These are phyloP conservation scores for Calocera viscosa DNA, from an alignment of 768 basidiomycete genomes.

Conservation along the genomic window DNA sequence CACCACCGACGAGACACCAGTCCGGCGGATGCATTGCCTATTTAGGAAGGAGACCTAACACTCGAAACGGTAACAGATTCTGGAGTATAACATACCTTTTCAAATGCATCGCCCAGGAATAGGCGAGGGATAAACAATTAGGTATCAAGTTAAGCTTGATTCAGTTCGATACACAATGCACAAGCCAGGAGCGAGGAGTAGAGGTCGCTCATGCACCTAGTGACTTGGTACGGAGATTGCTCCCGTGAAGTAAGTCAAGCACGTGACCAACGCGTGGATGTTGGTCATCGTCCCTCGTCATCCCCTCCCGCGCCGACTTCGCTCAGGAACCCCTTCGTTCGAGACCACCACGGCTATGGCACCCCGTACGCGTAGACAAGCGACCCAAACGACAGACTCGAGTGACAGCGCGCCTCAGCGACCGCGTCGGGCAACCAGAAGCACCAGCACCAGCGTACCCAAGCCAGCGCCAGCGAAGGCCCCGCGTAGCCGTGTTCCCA, in stretches of 20 bases:
- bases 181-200: neutral
- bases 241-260: constrained; percentile 4
- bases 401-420: neutral
- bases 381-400: neutral
- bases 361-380: neutral
- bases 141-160: too few species aligned
- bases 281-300: neutral
- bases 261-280: neutral
- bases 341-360: neutral
- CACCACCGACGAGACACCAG: too few species aligned
- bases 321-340: neutral
- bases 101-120: too few species aligned
- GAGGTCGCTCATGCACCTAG: too few species aligned
- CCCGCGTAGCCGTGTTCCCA: neutral
- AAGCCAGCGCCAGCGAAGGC: neutral
- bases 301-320: neutral
- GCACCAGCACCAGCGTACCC: neutral
- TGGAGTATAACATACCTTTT: too few species aligned
- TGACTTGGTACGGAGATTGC: too few species aligned
- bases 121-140: neutral
- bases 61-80: too few species aligned
- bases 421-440: neutral
- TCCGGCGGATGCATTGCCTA: too few species aligned
- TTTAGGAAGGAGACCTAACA: too few species aligned
- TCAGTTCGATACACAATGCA: too few species aligned